Conservation (phyloP, 345 rosid species). For the Arabidopsis arenosa region DNA sequence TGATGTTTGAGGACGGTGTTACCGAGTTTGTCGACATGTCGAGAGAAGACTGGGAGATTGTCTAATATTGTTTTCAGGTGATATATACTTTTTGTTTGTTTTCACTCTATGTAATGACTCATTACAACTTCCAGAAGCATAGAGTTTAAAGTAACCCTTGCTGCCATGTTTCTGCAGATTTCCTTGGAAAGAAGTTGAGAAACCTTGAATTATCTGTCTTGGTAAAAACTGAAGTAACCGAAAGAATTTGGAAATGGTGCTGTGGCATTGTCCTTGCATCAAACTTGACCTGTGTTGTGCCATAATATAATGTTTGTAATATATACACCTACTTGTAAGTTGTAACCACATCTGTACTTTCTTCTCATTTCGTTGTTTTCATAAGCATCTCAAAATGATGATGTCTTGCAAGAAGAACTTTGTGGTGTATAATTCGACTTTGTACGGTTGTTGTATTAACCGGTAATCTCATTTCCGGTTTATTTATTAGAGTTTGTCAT, state of each 20-base stretch:
- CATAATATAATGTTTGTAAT: slow-evolving; percentile 2
- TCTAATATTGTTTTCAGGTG: slow-evolving; percentile 40
- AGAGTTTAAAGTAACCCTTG: background rate
- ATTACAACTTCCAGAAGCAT: background rate
- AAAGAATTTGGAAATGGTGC: background rate
- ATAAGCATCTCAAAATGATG: slow-evolving; percentile 18
- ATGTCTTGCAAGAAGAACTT: slow-evolving; percentile 15
- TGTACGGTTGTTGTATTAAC: slow-evolving; percentile 4
- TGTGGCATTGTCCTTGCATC: slow-evolving; percentile 25
- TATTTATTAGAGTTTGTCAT: background rate
- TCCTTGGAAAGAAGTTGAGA: background rate
- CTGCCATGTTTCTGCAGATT: slow-evolving; percentile 32
- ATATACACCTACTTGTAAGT: background rate
- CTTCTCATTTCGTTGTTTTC: background rate
- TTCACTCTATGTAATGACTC: background rate
- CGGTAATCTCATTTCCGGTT: slow-evolving; percentile 5
- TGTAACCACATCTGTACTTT: slow-evolving; percentile 28
- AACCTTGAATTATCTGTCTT: background rate
- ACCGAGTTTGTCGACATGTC: slow-evolving; percentile 80
- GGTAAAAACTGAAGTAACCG: background rate
- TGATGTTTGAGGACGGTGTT: slow-evolving; percentile 85
- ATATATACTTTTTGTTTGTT: background rate
- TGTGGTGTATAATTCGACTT: slow-evolving; percentile 12
- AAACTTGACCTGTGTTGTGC: slow-evolving; percentile 9
- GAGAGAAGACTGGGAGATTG: slow-evolving; percentile 77